Percentiles rank a stretch among this genome's conserved stretches.
phyloP scores from a whole-genome alignment of 2,329 filamentous ascomycete species.

The Fusarium bactridioides region DNA sequence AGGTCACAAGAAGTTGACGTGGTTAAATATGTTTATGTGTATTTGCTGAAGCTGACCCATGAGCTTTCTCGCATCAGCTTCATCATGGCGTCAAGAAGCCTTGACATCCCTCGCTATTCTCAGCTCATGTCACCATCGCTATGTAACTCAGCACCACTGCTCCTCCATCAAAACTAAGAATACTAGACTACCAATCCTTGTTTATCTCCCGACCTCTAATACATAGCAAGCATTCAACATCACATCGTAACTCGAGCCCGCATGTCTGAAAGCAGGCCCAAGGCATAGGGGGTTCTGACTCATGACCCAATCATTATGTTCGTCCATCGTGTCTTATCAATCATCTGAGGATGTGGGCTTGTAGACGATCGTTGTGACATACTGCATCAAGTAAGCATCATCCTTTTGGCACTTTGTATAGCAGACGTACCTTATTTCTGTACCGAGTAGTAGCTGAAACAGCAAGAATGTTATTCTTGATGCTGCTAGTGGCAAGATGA shows the following conservation, averaged over 20 bases:
- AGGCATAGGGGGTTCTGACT: background rate
- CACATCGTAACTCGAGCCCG: constrained; percentile 12
- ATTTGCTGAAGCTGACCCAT: constrained; percentile 1
- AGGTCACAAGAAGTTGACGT: background rate
- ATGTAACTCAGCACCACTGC: background rate
- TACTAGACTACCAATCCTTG: background rate
- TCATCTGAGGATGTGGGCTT: constrained; percentile 78
- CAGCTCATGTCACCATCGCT: background rate
- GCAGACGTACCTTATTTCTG: constrained; percentile 79
- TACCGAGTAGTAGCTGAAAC: constrained; percentile 98
- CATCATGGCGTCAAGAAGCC: background rate
- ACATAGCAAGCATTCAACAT: constrained; percentile 12
- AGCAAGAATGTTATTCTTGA: constrained; percentile 94
- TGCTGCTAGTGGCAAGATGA: constrained; percentile 95
- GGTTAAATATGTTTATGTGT: background rate
- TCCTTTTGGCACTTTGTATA: background rate
- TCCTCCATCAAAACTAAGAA: background rate
- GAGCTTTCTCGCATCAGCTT: background rate
- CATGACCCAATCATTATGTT: background rate
- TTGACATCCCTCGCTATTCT: background rate
- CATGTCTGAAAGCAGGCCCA: background rate
- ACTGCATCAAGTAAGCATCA: constrained; percentile 62
- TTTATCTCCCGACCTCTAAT: background rate
- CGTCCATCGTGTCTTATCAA: constrained; percentile 34
- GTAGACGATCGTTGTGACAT: constrained; percentile 97